Conservation (phyloP, 345 rosid species). For the Hibiscus trionum region DNA sequence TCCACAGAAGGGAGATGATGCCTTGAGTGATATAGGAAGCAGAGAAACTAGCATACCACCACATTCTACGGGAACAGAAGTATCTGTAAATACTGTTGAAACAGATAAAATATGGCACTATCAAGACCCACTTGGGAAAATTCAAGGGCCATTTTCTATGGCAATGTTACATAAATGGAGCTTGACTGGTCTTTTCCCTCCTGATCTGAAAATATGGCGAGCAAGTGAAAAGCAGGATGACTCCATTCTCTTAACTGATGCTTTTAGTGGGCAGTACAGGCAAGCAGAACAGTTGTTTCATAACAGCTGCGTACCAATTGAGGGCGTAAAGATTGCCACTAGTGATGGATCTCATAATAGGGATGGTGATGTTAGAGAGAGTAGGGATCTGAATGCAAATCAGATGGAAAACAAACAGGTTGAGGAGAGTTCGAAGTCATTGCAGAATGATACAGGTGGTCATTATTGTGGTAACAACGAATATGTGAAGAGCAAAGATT, state of each 20-base stretch:
- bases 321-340: constrained; percentile 15
- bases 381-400: constrained; percentile 12
- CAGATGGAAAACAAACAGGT: constrained; percentile 16
- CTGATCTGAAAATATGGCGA: constrained; percentile 67
- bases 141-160: constrained; percentile 87
- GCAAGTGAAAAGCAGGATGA: constrained; percentile 46
- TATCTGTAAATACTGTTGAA: constrained; percentile 35
- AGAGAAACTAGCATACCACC: constrained; percentile 25
- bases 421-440: constrained; percentile 22
- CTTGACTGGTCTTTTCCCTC: constrained; percentile 56
- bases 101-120: constrained; percentile 64
- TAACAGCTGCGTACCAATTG: constrained; percentile 11
- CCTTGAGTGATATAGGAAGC: constrained; percentile 16
- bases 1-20: constrained; percentile 27
- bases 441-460: constrained; percentile 26
- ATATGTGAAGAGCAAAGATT: constrained; percentile 23
- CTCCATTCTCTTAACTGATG: constrained; percentile 73
- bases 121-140: constrained; percentile 66
- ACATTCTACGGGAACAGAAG: constrained; percentile 33
- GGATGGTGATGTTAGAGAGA: constrained; percentile 16
- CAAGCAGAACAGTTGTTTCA: constrained; percentile 21
- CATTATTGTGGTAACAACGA: constrained; percentile 19
- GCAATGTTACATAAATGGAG: constrained; percentile 67
- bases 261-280: constrained; percentile 34
- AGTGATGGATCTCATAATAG: constrained; percentile 20